phyloP scores from a whole-genome alignment of 306 rosid species.

The Pterocarpus santalinus region DNA sequence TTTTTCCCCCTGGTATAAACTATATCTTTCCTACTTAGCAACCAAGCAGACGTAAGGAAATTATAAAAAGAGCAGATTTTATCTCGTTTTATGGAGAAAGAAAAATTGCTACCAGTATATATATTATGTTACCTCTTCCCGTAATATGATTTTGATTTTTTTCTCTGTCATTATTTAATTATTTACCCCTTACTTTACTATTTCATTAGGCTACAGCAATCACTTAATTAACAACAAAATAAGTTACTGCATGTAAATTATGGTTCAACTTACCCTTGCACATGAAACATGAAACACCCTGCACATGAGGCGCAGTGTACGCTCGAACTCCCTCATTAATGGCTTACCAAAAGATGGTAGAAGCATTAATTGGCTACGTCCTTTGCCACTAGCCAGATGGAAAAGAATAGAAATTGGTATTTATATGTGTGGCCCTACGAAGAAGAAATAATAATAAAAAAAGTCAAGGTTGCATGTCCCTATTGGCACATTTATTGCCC shows the following conservation, averaged over 20 bases:
- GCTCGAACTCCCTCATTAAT: constrained; percentile 27
- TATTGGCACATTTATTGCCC: constrained; percentile 26
- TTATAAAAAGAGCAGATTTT: too few species aligned
- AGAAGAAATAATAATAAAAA: neutral
- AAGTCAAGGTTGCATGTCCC: constrained; percentile 29
- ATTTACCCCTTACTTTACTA: too few species aligned
- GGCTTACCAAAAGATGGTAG: constrained; percentile 35
- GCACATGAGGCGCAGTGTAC: constrained; percentile 25
- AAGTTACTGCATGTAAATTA: too few species aligned
- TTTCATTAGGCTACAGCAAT: constrained; percentile 7
- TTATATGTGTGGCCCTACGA: constrained; percentile 3
- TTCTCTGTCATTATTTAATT: too few species aligned
- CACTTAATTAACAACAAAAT: neutral
- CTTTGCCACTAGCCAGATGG: neutral
- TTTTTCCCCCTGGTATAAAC: neutral
- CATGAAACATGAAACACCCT: neutral
- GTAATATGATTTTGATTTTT: too few species aligned
- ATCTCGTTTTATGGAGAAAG: too few species aligned
- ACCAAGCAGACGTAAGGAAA: too few species aligned
- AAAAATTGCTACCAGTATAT: too few species aligned
- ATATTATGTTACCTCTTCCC: too few species aligned
- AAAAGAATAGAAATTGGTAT: neutral
- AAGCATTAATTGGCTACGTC: constrained; percentile 36
- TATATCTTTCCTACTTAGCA: neutral
- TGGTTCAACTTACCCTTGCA: too few species aligned